A percentile compares a stretch with the other conserved stretches of the same genome.
phyloP scores from a whole-genome alignment of 371 early-diverging fungal species.

The Mucor sp. region DNA sequence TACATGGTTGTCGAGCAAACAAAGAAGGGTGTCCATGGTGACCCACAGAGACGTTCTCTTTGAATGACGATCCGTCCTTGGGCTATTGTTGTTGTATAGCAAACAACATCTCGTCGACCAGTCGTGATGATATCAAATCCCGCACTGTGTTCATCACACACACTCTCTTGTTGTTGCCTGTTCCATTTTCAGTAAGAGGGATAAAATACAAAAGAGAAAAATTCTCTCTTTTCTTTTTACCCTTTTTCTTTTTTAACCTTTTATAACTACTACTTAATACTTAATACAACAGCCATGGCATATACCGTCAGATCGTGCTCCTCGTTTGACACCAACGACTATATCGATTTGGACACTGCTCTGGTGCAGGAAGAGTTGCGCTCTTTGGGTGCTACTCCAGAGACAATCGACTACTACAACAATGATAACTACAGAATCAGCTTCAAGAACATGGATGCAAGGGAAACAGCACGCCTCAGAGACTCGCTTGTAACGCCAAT shows the following conservation, averaged over 20 bases:
- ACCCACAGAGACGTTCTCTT: background rate
- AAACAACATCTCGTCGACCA: background rate
- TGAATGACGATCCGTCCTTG: background rate
- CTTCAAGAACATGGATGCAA: conserved; percentile 16
- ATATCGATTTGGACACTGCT: conserved; percentile 18
- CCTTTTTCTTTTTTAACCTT: background rate
- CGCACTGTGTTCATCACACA: background rate
- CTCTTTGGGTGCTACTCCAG: background rate
- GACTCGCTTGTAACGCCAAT: conserved; percentile 20
- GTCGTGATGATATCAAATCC: background rate
- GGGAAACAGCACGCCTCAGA: conserved; percentile 7
- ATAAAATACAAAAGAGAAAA: background rate
- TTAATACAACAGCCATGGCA: background rate
- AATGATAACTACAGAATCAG: conserved; percentile 4
- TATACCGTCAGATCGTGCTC: background rate
- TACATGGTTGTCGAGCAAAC: background rate
- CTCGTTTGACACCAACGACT: conserved; percentile 8
- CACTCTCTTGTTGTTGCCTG: background rate
- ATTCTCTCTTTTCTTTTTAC: background rate
- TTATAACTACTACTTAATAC: background rate
- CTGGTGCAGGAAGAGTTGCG: conserved; percentile 12
- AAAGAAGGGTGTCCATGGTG: background rate
- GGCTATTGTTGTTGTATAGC: background rate
- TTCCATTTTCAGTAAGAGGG: background rate
- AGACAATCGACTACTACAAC: background rate